Conservation (phyloP, 257 asterid genomes). For the Primulina tabacum region DNA sequence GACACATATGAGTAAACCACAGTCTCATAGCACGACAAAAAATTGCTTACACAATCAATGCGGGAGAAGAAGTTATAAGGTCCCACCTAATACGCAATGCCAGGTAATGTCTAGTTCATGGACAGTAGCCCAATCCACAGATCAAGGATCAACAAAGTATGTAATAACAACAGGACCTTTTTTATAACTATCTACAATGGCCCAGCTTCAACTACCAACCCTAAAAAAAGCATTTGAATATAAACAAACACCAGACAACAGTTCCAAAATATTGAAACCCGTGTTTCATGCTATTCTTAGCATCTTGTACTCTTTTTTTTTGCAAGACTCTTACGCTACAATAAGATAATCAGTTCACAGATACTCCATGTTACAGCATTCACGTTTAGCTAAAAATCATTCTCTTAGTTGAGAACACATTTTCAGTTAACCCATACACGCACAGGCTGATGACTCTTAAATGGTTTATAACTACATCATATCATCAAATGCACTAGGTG, state of each 20-base stretch:
- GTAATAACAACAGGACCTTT: neutral
- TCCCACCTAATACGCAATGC: neutral
- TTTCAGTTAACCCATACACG: neutral
- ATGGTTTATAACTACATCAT: neutral
- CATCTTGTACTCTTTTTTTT: neutral
- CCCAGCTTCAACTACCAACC: neutral
- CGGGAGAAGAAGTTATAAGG: neutral
- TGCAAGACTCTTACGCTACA: neutral
- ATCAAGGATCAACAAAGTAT: neutral
- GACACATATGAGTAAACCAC: neutral
- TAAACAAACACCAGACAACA: neutral
- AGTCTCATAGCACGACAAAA: neutral
- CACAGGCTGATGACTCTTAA: neutral
- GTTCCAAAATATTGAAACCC: neutral
- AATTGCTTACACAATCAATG: neutral
- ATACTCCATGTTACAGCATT: neutral
- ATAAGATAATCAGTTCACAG: neutral
- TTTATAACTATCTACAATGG: neutral
- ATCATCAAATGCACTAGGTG: conserved; percentile 17
- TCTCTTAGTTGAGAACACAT: neutral
- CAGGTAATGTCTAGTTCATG: neutral
- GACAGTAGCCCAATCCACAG: neutral
- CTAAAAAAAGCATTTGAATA: neutral
- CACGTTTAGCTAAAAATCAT: neutral
- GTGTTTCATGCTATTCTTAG: neutral